phyloP scores from a whole-genome alignment of 1,284 basidiomycete species.

The Cutaneotrichosporon cyanovorans region DNA sequence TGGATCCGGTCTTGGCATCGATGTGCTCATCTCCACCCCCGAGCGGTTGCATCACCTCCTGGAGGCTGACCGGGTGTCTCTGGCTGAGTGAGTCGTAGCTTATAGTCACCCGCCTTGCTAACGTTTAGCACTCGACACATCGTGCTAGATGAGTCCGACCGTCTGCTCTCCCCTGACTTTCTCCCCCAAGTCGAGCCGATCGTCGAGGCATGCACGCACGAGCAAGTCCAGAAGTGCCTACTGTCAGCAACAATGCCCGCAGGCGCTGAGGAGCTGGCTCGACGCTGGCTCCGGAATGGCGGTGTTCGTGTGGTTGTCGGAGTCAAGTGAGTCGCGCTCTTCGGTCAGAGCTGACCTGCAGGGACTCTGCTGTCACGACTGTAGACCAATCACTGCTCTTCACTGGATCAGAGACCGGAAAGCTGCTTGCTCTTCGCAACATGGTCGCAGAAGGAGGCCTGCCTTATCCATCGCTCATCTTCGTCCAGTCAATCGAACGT shows the following conservation, averaged over 20 bases:
- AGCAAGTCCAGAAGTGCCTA: slow-evolving; percentile 72
- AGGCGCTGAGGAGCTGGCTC: slow-evolving; percentile 75
- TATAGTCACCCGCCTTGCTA: background rate
- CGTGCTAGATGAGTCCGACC: slow-evolving; percentile 83
- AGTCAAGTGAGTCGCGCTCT: slow-evolving; percentile 59
- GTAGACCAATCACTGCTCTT: slow-evolving; percentile 83
- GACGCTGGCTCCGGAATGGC: slow-evolving; percentile 66
- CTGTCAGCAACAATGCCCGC: slow-evolving; percentile 93
- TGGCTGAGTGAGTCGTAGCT: slow-evolving; percentile 57
- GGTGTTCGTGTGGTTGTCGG: slow-evolving; percentile 89
- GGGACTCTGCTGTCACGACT: slow-evolving; percentile 68
- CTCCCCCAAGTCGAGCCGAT: slow-evolving; percentile 83
- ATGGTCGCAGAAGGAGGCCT: slow-evolving; percentile 70
- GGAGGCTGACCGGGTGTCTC: slow-evolving; percentile 57
- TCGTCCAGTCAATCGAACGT: slow-evolving; percentile 85
- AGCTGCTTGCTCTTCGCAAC: slow-evolving; percentile 73
- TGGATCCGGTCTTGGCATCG: slow-evolving; percentile 25
- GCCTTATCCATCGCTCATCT: slow-evolving; percentile 85
- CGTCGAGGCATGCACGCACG: slow-evolving; percentile 67
- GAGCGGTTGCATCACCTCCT: slow-evolving; percentile 52
- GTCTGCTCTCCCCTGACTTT: slow-evolving; percentile 83
- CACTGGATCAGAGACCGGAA: slow-evolving; percentile 86
- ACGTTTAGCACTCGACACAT: slow-evolving; percentile 64
- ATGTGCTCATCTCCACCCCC: slow-evolving; percentile 45
- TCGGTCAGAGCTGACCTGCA: slow-evolving; percentile 36